Evolutionary conservation across 2,329 filamentous ascomycete genomes (phyloP).

Genomic region (Ophiostoma novo-ulmi): DNA sequence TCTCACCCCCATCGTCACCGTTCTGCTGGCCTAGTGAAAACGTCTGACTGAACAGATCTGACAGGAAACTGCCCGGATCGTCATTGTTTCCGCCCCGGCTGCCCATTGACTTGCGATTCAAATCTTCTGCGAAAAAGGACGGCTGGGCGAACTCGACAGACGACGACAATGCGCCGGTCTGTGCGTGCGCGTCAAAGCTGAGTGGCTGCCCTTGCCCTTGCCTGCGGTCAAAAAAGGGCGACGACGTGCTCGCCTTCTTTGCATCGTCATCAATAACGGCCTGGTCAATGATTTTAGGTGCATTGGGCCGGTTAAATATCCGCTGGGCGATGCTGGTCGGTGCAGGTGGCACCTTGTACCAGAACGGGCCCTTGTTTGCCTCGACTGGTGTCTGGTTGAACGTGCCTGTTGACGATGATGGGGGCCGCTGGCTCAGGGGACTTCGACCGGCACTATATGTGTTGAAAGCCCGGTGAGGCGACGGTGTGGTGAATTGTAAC

Average conservation of each 20-base stretch:
- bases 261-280: not conserved
- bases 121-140: conserved; percentile 51
- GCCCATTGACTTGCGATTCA: not conserved
- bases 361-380: conserved; percentile 53
- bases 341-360: conserved; percentile 64
- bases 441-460: conserved; percentile 35
- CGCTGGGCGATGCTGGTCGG: conserved; percentile 61
- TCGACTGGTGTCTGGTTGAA: conserved; percentile 46
- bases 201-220: not conserved
- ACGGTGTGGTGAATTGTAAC: conserved; percentile 35
- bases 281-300: conserved; percentile 41
- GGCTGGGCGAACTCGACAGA: conserved; percentile 42
- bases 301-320: conserved; percentile 56
- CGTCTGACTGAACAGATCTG: conserved; percentile 42
- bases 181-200: not conserved
- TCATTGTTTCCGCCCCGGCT: conserved; percentile 28
- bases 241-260: conserved; percentile 34
- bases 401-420: conserved; percentile 23
- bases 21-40: conserved; percentile 38
- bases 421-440: not conserved
- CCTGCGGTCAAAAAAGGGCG: not conserved
- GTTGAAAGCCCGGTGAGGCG: conserved; percentile 51
- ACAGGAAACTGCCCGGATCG: conserved; percentile 42
- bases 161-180: not conserved
- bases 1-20: conserved; percentile 31